Evolutionary conservation across 192 early-diverging fungal genomes (phyloP).

Genomic region (Spinellus fusiger): DNA sequence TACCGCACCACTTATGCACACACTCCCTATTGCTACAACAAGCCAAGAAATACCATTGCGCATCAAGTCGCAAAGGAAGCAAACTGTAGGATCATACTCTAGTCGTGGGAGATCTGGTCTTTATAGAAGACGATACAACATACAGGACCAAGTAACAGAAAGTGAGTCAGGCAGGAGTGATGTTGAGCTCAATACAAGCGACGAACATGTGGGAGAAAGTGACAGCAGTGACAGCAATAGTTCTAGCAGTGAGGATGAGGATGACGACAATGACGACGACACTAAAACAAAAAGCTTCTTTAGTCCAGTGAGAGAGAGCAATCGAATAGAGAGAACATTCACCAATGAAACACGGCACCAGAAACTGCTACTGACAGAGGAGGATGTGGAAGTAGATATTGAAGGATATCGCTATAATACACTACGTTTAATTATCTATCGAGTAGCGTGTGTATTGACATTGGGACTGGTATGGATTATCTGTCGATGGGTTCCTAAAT

Average conservation of each 20-base stretch:
- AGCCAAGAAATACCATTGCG: not conserved
- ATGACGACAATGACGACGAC: not conserved
- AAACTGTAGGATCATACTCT: not conserved
- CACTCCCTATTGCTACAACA: conserved; percentile 9
- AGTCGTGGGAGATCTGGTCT: not conserved
- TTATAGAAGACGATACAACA: conserved; percentile 10
- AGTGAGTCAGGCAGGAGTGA: conserved; percentile 3
- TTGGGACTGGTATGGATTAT: conserved; percentile 69
- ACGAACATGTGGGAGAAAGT: conserved; percentile 10
- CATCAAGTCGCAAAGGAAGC: not conserved
- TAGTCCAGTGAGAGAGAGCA: not conserved
- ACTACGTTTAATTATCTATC: conserved; percentile 51
- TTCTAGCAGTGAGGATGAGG: not conserved
- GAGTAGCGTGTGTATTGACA: conserved; percentile 57
- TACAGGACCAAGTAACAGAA: not conserved
- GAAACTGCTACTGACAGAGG: conserved; percentile 58
- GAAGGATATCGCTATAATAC: conserved; percentile 56
- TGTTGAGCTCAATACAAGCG: conserved; percentile 11
- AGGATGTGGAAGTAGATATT: conserved; percentile 60
- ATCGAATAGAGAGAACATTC: too few species aligned
- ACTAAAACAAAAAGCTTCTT: not conserved
- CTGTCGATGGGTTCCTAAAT: conserved; percentile 79
- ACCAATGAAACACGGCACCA: conserved; percentile 9
- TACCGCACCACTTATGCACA: conserved; percentile 28
- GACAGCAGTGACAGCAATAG: conserved; percentile 10